These are phyloP conservation scores for Alliaria petiolata DNA, from an alignment of 345 rosid genomes.

Conservation along the genomic window DNA sequence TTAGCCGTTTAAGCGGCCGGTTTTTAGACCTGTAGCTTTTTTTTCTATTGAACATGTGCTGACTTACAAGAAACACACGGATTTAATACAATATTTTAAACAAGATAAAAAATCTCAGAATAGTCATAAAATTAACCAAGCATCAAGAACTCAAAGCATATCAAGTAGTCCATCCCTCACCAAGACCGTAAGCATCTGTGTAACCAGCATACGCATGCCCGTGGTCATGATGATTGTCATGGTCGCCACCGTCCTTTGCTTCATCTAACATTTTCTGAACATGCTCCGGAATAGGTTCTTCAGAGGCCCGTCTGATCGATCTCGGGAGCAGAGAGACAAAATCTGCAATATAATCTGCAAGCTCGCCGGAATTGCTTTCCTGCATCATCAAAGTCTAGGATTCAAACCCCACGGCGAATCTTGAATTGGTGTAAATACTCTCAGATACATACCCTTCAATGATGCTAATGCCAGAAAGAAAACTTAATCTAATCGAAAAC, in stretches of 20 bases:
- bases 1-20: too few species aligned
- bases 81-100: background rate
- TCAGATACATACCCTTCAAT: background rate
- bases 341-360: slow-evolving; percentile 45
- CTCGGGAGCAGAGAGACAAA: slow-evolving; percentile 67
- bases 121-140: background rate
- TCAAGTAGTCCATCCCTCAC: slow-evolving; percentile 49
- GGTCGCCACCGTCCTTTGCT: slow-evolving; percentile 45
- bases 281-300: slow-evolving; percentile 45
- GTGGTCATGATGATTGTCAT: slow-evolving; percentile 27
- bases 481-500: too few species aligned
- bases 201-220: slow-evolving; percentile 34
- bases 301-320: slow-evolving; percentile 43
- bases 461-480: too few species aligned
- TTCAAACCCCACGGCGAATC: background rate
- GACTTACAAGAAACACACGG: background rate
- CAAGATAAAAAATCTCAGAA: background rate
- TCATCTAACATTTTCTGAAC: slow-evolving; percentile 50
- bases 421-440: background rate
- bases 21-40: too few species aligned
- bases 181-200: slow-evolving; percentile 39
- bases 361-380: slow-evolving; percentile 62
- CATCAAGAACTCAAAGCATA: background rate
- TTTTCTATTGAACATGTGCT: background rate
- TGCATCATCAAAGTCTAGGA: slow-evolving; percentile 27